Conservation (phyloP, 768 basidiomycete species). For the Russula ochroleuca region DNA sequence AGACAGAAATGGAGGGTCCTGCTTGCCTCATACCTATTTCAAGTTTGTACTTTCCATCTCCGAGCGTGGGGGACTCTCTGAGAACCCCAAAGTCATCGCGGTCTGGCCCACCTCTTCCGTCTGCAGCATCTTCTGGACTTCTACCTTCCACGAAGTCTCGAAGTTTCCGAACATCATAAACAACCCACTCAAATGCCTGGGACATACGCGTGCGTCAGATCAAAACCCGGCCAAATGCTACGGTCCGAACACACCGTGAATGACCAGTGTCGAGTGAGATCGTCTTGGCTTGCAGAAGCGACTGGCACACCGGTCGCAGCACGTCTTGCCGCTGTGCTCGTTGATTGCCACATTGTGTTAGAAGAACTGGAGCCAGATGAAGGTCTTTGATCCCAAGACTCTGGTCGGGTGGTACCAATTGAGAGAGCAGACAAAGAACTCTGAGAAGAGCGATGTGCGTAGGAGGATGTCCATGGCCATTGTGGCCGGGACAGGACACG, state of each 20-base stretch:
- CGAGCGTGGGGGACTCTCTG: slow-evolving; percentile 60
- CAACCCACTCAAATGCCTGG: slow-evolving; percentile 71
- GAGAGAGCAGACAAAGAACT: slow-evolving; percentile 34
- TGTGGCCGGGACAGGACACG: slow-evolving; percentile 41
- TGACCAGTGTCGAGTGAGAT: slow-evolving; percentile 58
- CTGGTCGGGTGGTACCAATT: slow-evolving; percentile 28
- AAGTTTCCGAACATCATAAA: slow-evolving; percentile 54
- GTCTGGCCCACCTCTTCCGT: slow-evolving; percentile 34
- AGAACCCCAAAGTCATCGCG: slow-evolving; percentile 55
- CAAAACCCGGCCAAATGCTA: not conserved
- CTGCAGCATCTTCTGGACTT: slow-evolving; percentile 28
- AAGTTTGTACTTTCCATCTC: slow-evolving; percentile 66
- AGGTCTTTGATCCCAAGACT: slow-evolving; percentile 32
- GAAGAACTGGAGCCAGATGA: slow-evolving; percentile 30
- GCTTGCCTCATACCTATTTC: slow-evolving; percentile 50
- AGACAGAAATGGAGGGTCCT: not conserved
- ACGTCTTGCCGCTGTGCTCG: slow-evolving; percentile 20
- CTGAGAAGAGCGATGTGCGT: slow-evolving; percentile 35
- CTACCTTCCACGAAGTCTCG: slow-evolving; percentile 52
- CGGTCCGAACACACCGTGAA: slow-evolving; percentile 45
- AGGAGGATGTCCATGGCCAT: slow-evolving; percentile 53
- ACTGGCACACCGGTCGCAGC: slow-evolving; percentile 16
- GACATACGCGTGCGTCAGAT: not conserved
- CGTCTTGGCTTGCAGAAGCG: slow-evolving; percentile 36
- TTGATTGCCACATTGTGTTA: slow-evolving; percentile 28